Base-by-base conservation (phyloP, 2,329 filamentous ascomycete genomes). In the Alternaria infectoria region DNA sequence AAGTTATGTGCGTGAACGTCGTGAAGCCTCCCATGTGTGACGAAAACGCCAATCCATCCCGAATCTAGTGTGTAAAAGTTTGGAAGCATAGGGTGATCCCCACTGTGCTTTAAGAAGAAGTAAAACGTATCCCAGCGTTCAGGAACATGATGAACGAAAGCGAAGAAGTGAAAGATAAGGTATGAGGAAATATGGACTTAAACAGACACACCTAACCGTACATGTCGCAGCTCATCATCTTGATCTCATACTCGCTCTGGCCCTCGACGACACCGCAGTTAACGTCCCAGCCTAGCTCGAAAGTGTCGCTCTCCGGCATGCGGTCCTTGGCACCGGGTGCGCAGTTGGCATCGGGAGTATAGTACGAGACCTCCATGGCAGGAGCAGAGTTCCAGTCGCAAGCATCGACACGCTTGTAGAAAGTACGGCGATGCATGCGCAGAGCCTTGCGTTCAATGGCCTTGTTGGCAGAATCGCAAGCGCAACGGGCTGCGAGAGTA, bases 241-340 rank as follows among this genome's bases (percentile, higher is more conserved):
- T 75, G 25, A 85, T 74, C n/a, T 78, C 71, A 67, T 84, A 84
- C 56, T 75, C 78, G 21, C 81, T 82, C 69, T 83, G 81, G 9
- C 83, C 82, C 17, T 71, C 55, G 4, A 82, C 77, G 15, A 84
- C 79, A 62, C 71, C 71, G 36, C 71, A 74, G 25, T 59, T 60
- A 17, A 73, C 70, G 56, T 83, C 80, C 44, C 80, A 80, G 4
- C 82, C 82, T 12, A 85, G 72, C 69, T 85, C 83, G 36, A 74
- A 74, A 25, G 50, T 57, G 44, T 74, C 71, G 56, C 70, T 73
- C 36, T 67, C 57, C 8, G 70, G 70, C 23, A 65, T 67, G 57
- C 68, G 65, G 19, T 64, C 56, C 64, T 74, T 74, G 6, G 71
- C 71, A 13, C 77, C 78, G 11, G 74, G 75, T 12, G 74, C 62